Base-by-base conservation (phyloP, 2,329 filamentous ascomycete genomes). In the Verticillium longisporum region DNA sequence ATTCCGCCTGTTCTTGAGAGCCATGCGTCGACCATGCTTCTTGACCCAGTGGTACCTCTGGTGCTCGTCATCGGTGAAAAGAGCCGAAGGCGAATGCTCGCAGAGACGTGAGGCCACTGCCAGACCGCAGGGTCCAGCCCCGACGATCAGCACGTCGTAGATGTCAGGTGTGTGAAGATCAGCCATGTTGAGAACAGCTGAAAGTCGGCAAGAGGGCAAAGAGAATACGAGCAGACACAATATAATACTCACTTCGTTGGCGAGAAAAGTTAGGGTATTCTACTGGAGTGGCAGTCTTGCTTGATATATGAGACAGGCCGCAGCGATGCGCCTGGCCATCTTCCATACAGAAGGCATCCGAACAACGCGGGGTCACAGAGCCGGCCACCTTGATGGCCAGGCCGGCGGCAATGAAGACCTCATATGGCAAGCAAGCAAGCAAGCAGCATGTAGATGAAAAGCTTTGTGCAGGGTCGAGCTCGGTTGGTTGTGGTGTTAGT, bases 21-120 rank as follows among this genome's bases (percentile, higher is more conserved):
- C 79, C 72, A 86, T 83, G 34, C 83, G 82, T 33, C 80, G 80
- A 33, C 82, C 81, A 68, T 91, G 83, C 61, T 86, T 88, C 61
- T 81, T 81, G 61, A 92, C 87, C 88, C 89, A 92, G 72, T 90
- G 86, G 70, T 90, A 94, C n/a, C 90, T 82, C 53, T 88, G 85
- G 68, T 94, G 90, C 69, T 94, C 91, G 66, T 91, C 89, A 69
- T 94, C 90, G 0, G 90, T 93, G 74, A 94, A 94, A 59, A 92
- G 84, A 1, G 90, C 89, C 0, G 88, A 90, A 0, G 90, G 90
- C 0, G 88, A 89, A 60, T 82, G 80, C 73, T 94, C 90, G 53
- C 83, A 82, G 1, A 94, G 80, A 4, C 90, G 83, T 1, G 89
- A 86, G 9, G 91, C 89, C 6, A 89, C 84, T 5, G 88, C 89